Evolutionary conservation across 768 basidiomycete species (phyloP), one percentile per base, ranked within the genome.

Genomic region (Mycena belliarum): DNA sequence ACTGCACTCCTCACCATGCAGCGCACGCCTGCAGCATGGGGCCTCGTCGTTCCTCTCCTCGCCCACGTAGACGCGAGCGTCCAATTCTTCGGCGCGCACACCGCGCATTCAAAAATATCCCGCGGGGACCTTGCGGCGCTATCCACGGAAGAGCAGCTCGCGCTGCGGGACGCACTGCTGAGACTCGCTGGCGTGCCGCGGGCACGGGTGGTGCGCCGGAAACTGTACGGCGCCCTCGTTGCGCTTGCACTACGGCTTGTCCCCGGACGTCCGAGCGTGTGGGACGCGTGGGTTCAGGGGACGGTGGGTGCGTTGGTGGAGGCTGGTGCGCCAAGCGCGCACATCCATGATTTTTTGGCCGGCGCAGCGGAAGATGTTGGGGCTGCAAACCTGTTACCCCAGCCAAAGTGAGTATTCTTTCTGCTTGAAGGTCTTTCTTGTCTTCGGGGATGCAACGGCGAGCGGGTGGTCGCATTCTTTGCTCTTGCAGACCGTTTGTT

Each of bases 11-110:
- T 56, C n/a, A 35, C 53, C 2, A 26, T 55, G 43, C 60, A 56
- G 46, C 50, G 54, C 46, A 49, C 47, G 6, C 85, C 82, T 16
- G 89, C 90, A 65, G 90, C 90, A 4, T 95, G 91, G 93, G 91
- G 90, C 10, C 75, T 95, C 45, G 84, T 93, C 20, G 79, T 90
- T 33, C 91, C 92, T 0, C 80, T 95, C 61, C 73, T 94, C 24
- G 79, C 85, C 15, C 78, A 88, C 66, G 73, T 77, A 26, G 89
- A 95, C 70, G 79, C 80, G 50, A 93, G 93, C 66, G 91, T 96
- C 11, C 90, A 95, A 69, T 98, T 96, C 79, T 96, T 93, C 67
- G 93, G 94, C 3, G 94, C 95, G 6, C 95, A 97, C 65, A 97
- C 93, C 0, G 84, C 89, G 3, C 93, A 95, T 68, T 91, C 95